A percentile compares a stretch with the other conserved stretches of the same genome.
phyloP scores from a whole-genome alignment of 2,329 filamentous ascomycete species.

The Bisporella sp. region DNA sequence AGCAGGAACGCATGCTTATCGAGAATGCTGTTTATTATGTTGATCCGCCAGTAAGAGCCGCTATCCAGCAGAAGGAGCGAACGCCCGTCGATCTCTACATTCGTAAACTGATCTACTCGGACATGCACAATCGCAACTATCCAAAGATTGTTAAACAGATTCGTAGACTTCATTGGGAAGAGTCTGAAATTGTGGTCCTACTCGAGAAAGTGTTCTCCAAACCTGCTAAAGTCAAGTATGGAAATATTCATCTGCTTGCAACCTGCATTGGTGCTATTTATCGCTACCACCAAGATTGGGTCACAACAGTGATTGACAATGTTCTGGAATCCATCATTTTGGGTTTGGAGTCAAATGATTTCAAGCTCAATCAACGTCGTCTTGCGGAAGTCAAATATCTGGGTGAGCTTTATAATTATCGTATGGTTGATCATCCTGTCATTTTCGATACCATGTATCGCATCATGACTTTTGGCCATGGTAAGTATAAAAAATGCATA shows the following conservation, averaged over 20 bases:
- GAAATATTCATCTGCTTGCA: constrained; percentile 88
- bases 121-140: constrained; percentile 90
- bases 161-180: constrained; percentile 95
- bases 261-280: constrained; percentile 85
- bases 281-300: constrained; percentile 86
- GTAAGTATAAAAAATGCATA: constrained; percentile 12
- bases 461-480: constrained; percentile 87
- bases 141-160: constrained; percentile 92
- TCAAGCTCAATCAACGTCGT: constrained; percentile 91
- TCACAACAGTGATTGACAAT: constrained; percentile 86
- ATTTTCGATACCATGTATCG: constrained; percentile 95
- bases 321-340: constrained; percentile 81
- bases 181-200: constrained; percentile 52
- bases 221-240: constrained; percentile 94
- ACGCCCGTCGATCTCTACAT: constrained; percentile 91
- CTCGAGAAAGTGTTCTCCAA: constrained; percentile 86
- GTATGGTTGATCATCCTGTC: constrained; percentile 90
- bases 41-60: constrained; percentile 85
- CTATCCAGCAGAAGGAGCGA: constrained; percentile 93
- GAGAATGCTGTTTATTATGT: constrained; percentile 98
- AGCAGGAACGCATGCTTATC: constrained; percentile 95
- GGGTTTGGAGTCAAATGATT: constrained; percentile 92
- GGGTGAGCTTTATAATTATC: constrained; percentile 94
- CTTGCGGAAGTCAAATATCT: constrained; percentile 95
- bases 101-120: constrained; percentile 84